These are phyloP conservation scores for Nakazawaea pomicola DNA, from an alignment of 805 yeast genomes.

Conservation along the genomic window DNA sequence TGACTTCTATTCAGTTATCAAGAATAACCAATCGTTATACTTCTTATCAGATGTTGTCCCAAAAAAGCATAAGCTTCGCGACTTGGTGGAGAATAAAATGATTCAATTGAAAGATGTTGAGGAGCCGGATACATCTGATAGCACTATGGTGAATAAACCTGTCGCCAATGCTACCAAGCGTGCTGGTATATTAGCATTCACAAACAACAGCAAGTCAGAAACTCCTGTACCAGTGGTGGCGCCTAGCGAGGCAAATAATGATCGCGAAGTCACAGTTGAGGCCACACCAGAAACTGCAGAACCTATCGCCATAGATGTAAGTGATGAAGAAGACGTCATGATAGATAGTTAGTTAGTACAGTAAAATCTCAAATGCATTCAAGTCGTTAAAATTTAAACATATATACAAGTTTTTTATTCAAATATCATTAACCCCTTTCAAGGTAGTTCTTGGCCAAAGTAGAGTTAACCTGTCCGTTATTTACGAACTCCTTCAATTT, in stretches of 20 bases:
- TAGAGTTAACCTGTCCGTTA: slow-evolving; percentile 52
- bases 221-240: not conserved
- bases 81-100: slow-evolving; percentile 38
- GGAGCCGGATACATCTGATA: not conserved
- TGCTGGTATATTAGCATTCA: slow-evolving; percentile 10
- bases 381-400: not conserved
- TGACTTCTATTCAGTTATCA: slow-evolving; percentile 64
- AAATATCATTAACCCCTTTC: slow-evolving; percentile 34
- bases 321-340: slow-evolving; percentile 8
- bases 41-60: slow-evolving; percentile 70
- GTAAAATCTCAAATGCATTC: too few species aligned
- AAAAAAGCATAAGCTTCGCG: slow-evolving; percentile 45
- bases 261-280: too few species aligned
- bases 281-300: not conserved
- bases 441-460: slow-evolving; percentile 21
- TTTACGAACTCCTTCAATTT: slow-evolving; percentile 74
- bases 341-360: slow-evolving; percentile 12
- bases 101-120: slow-evolving; percentile 23
- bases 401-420: slow-evolving; percentile 7
- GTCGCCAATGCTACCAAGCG: not conserved
- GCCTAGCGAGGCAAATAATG: too few species aligned
- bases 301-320: slow-evolving; percentile 2
- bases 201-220: slow-evolving; percentile 5
- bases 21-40: slow-evolving; percentile 50
- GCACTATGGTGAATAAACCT: not conserved